Conservation (phyloP, 2,329 filamentous ascomycete species). For the Lasiodiplodia theobromae region DNA sequence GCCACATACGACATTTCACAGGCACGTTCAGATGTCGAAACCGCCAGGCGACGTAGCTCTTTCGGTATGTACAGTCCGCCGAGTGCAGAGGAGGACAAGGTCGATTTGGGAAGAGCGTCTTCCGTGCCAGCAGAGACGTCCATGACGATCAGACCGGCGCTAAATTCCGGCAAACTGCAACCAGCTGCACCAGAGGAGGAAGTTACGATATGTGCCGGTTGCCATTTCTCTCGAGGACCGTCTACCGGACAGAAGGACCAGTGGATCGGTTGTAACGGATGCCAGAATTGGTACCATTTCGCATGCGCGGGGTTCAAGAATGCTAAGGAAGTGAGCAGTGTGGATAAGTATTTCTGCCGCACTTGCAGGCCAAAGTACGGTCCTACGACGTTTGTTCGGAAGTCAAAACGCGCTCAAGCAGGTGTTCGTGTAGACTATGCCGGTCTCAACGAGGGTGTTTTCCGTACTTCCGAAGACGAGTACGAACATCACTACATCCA, state of each 20-base stretch:
- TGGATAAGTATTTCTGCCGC: conserved; percentile 72
- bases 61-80: conserved; percentile 8
- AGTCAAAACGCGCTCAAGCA: conserved; percentile 69
- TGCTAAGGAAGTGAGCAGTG: conserved; percentile 67
- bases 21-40: neutral
- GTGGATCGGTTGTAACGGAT: conserved; percentile 74
- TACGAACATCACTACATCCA: conserved; percentile 73
- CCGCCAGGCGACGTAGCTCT: conserved; percentile 22
- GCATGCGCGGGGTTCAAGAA: conserved; percentile 71
- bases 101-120: conserved; percentile 20
- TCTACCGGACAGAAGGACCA: conserved; percentile 62
- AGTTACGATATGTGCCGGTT: conserved; percentile 63
- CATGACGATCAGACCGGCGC: conserved; percentile 5
- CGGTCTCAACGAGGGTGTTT: conserved; percentile 69
- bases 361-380: conserved; percentile 65
- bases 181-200: conserved; percentile 36
- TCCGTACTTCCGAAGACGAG: conserved; percentile 70
- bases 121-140: conserved; percentile 40
- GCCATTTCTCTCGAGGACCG: conserved; percentile 62
- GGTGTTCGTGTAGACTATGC: conserved; percentile 69
- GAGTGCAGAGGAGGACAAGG: conserved; percentile 3
- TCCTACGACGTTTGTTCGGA: conserved; percentile 71
- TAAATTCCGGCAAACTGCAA: neutral
- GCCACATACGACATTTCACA: neutral
- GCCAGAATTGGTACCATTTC: conserved; percentile 73